A percentile compares a stretch with the other conserved stretches of the same genome.
These are phyloP conservation scores for Amesomyces nigricolor DNA, from an alignment of 2,329 filamentous ascomycete species.

Conservation along the genomic window DNA sequence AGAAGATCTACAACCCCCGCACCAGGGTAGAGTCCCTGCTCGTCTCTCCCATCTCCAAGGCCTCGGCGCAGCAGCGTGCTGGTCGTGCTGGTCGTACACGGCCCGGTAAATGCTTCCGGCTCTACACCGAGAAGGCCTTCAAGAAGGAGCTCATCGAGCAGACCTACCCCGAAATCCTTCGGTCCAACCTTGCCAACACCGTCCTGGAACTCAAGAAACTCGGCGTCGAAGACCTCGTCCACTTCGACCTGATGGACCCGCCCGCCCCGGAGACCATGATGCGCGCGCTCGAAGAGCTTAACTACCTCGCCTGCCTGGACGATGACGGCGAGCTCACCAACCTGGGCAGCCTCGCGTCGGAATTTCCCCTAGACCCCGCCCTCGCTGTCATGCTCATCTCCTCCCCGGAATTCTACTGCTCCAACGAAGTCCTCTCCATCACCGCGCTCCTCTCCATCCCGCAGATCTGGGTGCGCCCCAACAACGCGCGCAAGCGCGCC, in stretches of 20 bases:
- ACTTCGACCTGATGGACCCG: conserved; percentile 98
- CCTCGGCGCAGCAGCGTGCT: conserved; percentile 91
- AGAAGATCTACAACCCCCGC: conserved; percentile 97
- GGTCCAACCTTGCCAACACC: conserved; percentile 90
- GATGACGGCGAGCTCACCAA: conserved; percentile 90
- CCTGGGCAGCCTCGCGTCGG: conserved; percentile 80
- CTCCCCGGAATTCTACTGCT: conserved; percentile 97
- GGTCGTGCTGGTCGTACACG: conserved; percentile 99
- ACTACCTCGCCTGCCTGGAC: conserved; percentile 93
- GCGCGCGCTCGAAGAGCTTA: conserved; percentile 93
- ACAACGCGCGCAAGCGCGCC: conserved; percentile 77
- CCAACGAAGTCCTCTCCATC: conserved; percentile 94
- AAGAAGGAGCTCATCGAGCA: conserved; percentile 98
- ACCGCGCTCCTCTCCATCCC: conserved; percentile 91
- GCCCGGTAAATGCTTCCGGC: conserved; percentile 94
- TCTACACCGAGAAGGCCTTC: conserved; percentile 93
- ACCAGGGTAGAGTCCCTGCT: conserved; percentile 94
- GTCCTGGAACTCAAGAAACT: conserved; percentile 97
- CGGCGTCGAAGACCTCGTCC: conserved; percentile 88
- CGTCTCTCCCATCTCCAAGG: conserved; percentile 97
- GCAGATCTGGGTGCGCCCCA: conserved; percentile 86
- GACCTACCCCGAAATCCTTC: conserved; percentile 91
- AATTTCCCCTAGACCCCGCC: conserved; percentile 90
- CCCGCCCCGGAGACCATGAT: conserved; percentile 97
- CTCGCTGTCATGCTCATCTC: conserved; percentile 97